phyloP scores from a whole-genome alignment of 2,329 filamentous ascomycete species.

The Fusarium napiforme region DNA sequence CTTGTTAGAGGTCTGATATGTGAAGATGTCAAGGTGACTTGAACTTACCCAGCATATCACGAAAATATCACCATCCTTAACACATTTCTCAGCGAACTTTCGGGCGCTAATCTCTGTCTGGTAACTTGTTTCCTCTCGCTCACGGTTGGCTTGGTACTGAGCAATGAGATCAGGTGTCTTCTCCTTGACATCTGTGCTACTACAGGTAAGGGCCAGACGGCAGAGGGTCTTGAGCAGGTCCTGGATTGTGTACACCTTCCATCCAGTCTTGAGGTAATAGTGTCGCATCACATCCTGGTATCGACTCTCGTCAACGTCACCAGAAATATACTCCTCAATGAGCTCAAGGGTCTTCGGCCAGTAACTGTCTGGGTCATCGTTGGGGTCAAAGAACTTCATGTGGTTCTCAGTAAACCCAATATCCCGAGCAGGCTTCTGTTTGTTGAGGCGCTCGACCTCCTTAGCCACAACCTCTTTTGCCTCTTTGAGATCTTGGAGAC shows the following conservation, averaged over 20 bases:
- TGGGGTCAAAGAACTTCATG: constrained; percentile 78
- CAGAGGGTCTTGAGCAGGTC: constrained; percentile 86
- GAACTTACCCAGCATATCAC: constrained; percentile 87
- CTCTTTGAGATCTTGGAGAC: constrained; percentile 84
- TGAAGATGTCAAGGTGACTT: not conserved
- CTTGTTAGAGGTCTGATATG: constrained; percentile 46
- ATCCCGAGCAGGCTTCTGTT: constrained; percentile 82
- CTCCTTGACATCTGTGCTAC: constrained; percentile 88
- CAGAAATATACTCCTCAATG: constrained; percentile 86
- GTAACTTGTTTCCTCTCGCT: constrained; percentile 86
- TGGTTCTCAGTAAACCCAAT: constrained; percentile 85
- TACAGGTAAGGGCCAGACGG: constrained; percentile 83
- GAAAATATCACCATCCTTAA: constrained; percentile 93
- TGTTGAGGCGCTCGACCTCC: constrained; percentile 78
- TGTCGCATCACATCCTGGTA: constrained; percentile 92
- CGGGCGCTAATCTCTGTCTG: constrained; percentile 90
- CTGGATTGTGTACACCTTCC: constrained; percentile 93
- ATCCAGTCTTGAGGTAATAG: constrained; percentile 90
- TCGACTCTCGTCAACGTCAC: constrained; percentile 82
- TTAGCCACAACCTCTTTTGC: constrained; percentile 78
- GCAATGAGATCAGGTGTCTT: constrained; percentile 92
- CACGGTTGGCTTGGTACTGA: constrained; percentile 84
- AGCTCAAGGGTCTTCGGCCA: constrained; percentile 88
- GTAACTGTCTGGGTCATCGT: constrained; percentile 73
- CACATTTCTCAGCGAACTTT: constrained; percentile 90